phyloP scores from a whole-genome alignment of 768 basidiomycete genomes.

The Cantharellus cinnabarinus region DNA sequence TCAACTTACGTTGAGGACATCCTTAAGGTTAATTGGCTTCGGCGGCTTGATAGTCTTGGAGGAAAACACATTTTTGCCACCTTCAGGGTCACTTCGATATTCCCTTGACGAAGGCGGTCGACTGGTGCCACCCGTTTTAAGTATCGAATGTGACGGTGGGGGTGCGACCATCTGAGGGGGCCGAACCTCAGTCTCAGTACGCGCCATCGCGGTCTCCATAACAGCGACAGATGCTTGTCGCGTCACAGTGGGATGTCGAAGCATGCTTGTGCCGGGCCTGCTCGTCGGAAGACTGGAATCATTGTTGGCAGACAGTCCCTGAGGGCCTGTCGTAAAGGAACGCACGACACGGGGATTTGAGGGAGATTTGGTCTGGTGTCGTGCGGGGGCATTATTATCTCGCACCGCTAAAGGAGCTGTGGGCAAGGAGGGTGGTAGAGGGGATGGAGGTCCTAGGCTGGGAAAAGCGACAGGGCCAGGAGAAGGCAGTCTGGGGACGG shows the following conservation, averaged over 20 bases:
- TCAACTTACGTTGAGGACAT: background rate
- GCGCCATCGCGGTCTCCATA: slow-evolving; percentile 24
- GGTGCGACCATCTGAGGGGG: background rate
- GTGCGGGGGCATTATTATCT: background rate
- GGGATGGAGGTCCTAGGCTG: slow-evolving; percentile 6
- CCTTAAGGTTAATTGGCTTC: background rate
- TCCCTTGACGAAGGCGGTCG: slow-evolving; percentile 24
- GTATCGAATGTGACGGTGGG: background rate
- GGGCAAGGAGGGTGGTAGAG: slow-evolving; percentile 10
- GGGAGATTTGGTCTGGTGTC: background rate
- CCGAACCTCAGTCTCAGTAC: background rate
- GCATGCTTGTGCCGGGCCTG: background rate
- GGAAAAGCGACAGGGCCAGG: slow-evolving; percentile 22
- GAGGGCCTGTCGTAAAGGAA: background rate
- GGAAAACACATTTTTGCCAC: slow-evolving; percentile 1
- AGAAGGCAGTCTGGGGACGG: slow-evolving; percentile 2
- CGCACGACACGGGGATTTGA: background rate
- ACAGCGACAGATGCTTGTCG: slow-evolving; percentile 35
- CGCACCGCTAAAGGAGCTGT: slow-evolving; percentile 15
- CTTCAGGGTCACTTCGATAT: slow-evolving; percentile 16
- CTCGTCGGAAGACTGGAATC: no score
- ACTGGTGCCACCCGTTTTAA: slow-evolving; percentile 23
- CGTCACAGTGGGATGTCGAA: slow-evolving; percentile 17
- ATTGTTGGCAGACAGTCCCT: background rate
- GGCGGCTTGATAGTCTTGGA: background rate